Evolutionary conservation across 2,329 filamentous ascomycete genomes (phyloP).

Genomic region (Colletotrichum phormii): DNA sequence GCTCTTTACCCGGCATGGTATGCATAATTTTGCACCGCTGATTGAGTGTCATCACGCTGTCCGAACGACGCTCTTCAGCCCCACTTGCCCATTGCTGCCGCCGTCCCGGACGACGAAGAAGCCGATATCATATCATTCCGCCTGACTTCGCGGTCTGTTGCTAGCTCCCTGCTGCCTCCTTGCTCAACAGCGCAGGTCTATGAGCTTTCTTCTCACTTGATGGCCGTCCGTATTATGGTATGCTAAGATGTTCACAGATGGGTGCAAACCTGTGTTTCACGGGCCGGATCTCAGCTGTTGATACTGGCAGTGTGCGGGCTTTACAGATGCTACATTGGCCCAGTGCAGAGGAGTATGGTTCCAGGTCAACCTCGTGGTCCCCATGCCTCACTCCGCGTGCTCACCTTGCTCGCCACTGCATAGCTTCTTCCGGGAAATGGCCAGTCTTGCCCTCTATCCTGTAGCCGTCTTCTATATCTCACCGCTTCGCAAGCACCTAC

Average conservation of each 20-base stretch:
- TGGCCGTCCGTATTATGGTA: neutral
- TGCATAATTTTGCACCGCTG: neutral
- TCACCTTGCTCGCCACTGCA: neutral
- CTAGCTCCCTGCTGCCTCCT: neutral
- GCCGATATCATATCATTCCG: neutral
- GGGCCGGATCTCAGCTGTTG: neutral
- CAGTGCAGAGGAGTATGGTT: neutral
- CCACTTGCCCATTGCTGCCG: slow-evolving; percentile 3
- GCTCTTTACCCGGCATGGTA: neutral
- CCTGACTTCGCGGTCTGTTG: neutral
- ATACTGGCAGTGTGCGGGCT: neutral
- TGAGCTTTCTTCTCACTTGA: neutral
- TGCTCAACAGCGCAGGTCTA: neutral
- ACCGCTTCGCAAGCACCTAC: neutral
- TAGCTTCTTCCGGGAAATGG: neutral
- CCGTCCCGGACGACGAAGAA: neutral
- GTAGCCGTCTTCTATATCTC: neutral
- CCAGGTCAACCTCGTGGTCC: neutral
- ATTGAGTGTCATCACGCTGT: neutral
- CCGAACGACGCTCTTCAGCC: neutral
- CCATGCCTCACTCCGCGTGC: neutral
- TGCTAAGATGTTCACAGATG: neutral
- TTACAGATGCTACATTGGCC: neutral
- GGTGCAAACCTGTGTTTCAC: neutral
- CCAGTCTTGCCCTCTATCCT: neutral